Evolutionary conservation across 1,284 basidiomycete genomes (phyloP).

Genomic region (Tetrapyrgos nigripes): DNA sequence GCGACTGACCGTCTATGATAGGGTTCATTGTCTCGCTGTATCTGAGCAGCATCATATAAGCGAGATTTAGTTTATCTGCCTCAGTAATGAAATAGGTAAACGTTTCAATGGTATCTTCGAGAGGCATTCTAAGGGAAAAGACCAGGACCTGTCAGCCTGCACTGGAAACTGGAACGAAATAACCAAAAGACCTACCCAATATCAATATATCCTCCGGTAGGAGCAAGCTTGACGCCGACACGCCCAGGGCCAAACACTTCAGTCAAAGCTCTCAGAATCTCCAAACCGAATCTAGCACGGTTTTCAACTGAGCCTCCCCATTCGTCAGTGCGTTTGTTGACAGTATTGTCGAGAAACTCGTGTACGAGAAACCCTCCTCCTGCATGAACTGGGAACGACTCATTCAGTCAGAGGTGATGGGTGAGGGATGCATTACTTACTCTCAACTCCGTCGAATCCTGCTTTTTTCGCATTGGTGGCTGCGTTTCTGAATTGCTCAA

Average conservation of each 20-base stretch:
- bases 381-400: conserved; percentile 42
- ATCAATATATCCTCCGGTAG: conserved; percentile 26
- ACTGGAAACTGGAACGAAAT: no score
- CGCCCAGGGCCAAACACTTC: conserved; percentile 55
- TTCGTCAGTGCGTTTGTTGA: conserved; percentile 63
- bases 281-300: conserved; percentile 42
- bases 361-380: conserved; percentile 57
- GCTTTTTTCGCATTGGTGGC: conserved; percentile 62
- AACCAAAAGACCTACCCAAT: conserved; percentile 10
- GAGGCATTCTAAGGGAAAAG: conserved; percentile 7
- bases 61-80: neutral
- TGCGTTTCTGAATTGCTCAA: conserved; percentile 54
- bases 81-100: conserved; percentile 4
- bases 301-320: conserved; percentile 69
- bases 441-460: conserved; percentile 72
- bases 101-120: conserved; percentile 11
- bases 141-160: no score
- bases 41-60: neutral
- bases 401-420: no score
- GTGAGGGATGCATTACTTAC: no score
- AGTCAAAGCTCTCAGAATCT: conserved; percentile 51
- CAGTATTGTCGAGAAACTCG: conserved; percentile 61
- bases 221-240: conserved; percentile 57
- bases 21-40: neutral
- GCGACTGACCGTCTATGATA: neutral